Conservation (phyloP, 2,329 filamentous ascomycete species). For the Scedosporium apiospermum region DNA sequence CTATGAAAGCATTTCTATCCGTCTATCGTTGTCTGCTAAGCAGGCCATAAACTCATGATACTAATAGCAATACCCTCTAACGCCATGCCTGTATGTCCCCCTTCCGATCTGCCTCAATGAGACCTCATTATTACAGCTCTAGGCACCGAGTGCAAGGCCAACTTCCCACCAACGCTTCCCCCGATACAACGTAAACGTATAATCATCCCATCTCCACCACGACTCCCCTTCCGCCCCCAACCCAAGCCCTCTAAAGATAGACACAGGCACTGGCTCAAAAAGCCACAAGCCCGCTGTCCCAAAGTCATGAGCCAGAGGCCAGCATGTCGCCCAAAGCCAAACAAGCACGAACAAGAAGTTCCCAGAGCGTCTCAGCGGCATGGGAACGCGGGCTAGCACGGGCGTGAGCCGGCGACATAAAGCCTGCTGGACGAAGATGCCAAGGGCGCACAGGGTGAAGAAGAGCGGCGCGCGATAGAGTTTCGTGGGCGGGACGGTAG, state of each 20-base stretch:
- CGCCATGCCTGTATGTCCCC: not conserved
- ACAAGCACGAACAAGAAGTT: conserved; percentile 53
- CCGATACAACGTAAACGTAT: conserved; percentile 44
- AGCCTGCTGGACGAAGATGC: conserved; percentile 30
- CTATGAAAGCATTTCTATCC: not conserved
- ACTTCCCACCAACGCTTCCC: conserved; percentile 54
- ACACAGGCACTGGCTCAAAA: conserved; percentile 73
- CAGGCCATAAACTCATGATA: not conserved
- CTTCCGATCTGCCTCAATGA: not conserved
- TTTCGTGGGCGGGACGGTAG: conserved; percentile 43
- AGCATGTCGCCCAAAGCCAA: conserved; percentile 62
- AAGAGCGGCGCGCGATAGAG: conserved; percentile 53
- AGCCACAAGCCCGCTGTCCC: conserved; percentile 66
- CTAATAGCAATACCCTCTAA: not conserved
- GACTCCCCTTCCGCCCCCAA: conserved; percentile 50
- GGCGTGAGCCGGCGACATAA: conserved; percentile 7
- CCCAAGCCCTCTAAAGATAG: conserved; percentile 56
- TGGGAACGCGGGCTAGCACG: conserved; percentile 26
- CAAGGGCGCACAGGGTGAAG: conserved; percentile 61
- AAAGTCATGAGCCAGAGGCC: conserved; percentile 67
- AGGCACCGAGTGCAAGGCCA: conserved; percentile 20
- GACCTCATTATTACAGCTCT: not conserved
- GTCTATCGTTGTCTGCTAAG: not conserved
- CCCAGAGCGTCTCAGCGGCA: conserved; percentile 31
- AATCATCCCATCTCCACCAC: conserved; percentile 58